phyloP scores from a whole-genome alignment of 768 basidiomycete genomes.

The Leucosporidium creatinivorum region DNA sequence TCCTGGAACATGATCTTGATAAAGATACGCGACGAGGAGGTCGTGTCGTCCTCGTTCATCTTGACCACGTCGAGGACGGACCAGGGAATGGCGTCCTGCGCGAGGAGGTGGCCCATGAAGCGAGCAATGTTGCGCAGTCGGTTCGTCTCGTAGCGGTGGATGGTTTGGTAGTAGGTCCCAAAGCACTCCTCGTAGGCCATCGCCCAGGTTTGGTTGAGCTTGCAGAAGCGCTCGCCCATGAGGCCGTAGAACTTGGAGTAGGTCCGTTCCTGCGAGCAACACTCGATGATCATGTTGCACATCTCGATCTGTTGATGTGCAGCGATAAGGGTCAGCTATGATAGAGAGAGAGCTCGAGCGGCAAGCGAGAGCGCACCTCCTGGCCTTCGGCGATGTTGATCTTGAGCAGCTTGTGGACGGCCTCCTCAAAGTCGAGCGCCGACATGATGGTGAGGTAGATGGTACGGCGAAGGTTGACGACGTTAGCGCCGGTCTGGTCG shows the following conservation, averaged over 20 bases:
- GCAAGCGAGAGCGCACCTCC: slow-evolving; percentile 57
- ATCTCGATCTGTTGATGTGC: slow-evolving; percentile 65
- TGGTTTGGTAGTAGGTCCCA: slow-evolving; percentile 81
- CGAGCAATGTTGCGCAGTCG: slow-evolving; percentile 92
- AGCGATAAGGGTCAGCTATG: neutral
- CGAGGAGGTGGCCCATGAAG: slow-evolving; percentile 86
- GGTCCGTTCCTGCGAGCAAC: slow-evolving; percentile 98
- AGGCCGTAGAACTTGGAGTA: slow-evolving; percentile 97
- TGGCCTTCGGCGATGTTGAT: slow-evolving; percentile 84
- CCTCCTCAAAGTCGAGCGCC: slow-evolving; percentile 62
- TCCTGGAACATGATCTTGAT: slow-evolving; percentile 94
- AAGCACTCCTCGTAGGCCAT: slow-evolving; percentile 83
- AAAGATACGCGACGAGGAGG: slow-evolving; percentile 91
- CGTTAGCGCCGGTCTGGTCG: slow-evolving; percentile 87
- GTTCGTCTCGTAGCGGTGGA: slow-evolving; percentile 98
- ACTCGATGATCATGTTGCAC: slow-evolving; percentile 98
- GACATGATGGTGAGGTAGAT: slow-evolving; percentile 97
- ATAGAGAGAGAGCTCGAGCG: no score
- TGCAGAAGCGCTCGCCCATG: slow-evolving; percentile 90
- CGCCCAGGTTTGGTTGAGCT: slow-evolving; percentile 90
- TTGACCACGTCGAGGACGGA: slow-evolving; percentile 70
- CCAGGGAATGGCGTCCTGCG: slow-evolving; percentile 86
- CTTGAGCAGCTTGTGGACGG: slow-evolving; percentile 93
- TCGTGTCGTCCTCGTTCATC: slow-evolving; percentile 97
- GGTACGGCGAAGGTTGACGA: slow-evolving; percentile 84